Evolutionary conservation across 345 rosid species (phyloP).

Genomic region (Cardamine occulta): DNA sequence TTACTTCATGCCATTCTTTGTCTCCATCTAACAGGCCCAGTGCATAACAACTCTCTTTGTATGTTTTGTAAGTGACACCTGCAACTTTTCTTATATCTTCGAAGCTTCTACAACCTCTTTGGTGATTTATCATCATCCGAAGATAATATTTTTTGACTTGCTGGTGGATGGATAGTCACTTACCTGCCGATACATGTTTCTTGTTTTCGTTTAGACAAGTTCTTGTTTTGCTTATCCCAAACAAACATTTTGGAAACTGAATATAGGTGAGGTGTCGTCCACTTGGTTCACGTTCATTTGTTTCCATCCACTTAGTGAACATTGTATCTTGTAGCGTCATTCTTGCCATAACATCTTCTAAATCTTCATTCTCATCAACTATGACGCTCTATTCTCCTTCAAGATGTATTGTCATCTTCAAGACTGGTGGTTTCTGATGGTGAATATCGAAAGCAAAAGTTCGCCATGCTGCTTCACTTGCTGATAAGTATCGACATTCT

Average conservation of each 20-base stretch:
- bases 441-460: background rate
- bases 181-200: background rate
- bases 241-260: background rate
- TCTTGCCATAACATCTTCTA: background rate
- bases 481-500: background rate
- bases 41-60: background rate
- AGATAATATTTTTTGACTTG: background rate
- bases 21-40: background rate
- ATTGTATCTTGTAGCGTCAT: background rate
- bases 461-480: conserved; percentile 1
- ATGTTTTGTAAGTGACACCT: background rate
- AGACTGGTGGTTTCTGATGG: background rate
- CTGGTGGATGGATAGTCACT: background rate
- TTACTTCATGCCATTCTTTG: background rate
- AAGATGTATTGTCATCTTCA: background rate
- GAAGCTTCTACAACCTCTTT: background rate
- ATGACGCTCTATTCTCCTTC: background rate
- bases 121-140: background rate
- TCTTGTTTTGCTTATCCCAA: background rate
- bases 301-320: background rate
- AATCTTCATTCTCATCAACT: background rate
- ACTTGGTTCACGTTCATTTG: background rate
- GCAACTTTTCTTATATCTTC: background rate
- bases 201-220: background rate
- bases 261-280: background rate